Conservation (phyloP, 208 protist genomes). For the Leishmania aethiopica region DNA sequence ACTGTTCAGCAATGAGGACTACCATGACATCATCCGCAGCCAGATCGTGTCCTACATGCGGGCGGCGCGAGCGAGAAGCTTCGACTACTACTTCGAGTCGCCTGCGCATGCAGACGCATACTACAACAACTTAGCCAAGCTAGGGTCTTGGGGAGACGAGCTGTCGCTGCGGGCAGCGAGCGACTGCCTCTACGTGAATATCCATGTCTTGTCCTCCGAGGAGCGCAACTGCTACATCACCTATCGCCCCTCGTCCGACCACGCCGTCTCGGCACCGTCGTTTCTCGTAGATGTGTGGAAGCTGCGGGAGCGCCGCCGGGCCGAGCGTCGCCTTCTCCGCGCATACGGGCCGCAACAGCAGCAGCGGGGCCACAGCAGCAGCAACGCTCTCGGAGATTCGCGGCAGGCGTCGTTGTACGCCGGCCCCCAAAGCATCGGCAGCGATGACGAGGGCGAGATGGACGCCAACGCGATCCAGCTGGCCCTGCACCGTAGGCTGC, state of each 20-base stretch:
- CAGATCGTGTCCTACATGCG: slow-evolving; percentile 88
- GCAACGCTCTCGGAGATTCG: background rate
- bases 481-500: slow-evolving; percentile 62
- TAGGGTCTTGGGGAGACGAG: slow-evolving; percentile 87
- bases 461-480: slow-evolving; percentile 65
- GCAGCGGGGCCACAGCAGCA: background rate
- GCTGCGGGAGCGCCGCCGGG: slow-evolving; percentile 28
- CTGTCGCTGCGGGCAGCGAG: slow-evolving; percentile 82
- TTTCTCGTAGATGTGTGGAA: slow-evolving; percentile 80
- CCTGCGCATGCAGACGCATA: slow-evolving; percentile 65
- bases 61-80: slow-evolving; percentile 57
- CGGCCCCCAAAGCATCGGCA: background rate
- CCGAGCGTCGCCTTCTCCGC: slow-evolving; percentile 17
- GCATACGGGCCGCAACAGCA: slow-evolving; percentile 16
- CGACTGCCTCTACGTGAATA: slow-evolving; percentile 84
- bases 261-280: slow-evolving; percentile 49
- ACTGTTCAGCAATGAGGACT: slow-evolving; percentile 79
- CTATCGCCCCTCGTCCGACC: slow-evolving; percentile 64
- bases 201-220: slow-evolving; percentile 85
- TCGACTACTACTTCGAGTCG: slow-evolving; percentile 82
- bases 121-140: slow-evolving; percentile 55
- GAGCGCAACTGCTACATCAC: slow-evolving; percentile 82
- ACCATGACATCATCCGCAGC: slow-evolving; percentile 77
- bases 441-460: slow-evolving; percentile 32
- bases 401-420: background rate